These are phyloP conservation scores for Schwanniomyces yamadae DNA, from an alignment of 805 yeast genomes.

Conservation along the genomic window DNA sequence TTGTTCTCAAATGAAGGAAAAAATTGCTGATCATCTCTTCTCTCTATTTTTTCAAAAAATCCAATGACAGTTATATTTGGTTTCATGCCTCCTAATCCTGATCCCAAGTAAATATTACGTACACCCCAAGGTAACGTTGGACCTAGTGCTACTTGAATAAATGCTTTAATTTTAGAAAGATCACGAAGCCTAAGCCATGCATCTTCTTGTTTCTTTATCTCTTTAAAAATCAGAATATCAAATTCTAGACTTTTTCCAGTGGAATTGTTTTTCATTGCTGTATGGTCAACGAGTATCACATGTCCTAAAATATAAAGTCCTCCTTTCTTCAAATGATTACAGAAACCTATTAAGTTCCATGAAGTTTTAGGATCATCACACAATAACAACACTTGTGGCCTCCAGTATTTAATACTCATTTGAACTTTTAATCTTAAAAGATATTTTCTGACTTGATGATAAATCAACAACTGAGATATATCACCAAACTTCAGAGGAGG, in stretches of 20 bases:
- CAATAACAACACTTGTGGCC: slow-evolving; percentile 87
- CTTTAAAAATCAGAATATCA: slow-evolving; percentile 51
- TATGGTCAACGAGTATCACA: slow-evolving; percentile 62
- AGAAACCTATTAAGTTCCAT: slow-evolving; percentile 89
- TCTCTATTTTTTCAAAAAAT: slow-evolving; percentile 65
- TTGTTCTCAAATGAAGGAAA: slow-evolving; percentile 18
- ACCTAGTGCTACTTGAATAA: slow-evolving; percentile 88
- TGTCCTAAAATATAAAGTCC: slow-evolving; percentile 92
- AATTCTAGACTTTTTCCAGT: slow-evolving; percentile 45
- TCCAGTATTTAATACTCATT: slow-evolving; percentile 92
- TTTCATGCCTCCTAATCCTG: slow-evolving; percentile 98
- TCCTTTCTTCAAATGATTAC: slow-evolving; percentile 94
- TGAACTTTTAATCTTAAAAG: slow-evolving; percentile 79
- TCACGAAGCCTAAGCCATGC: slow-evolving; percentile 89
- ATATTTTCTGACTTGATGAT: slow-evolving; percentile 95
- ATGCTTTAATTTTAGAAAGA: slow-evolving; percentile 77
- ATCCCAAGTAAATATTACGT: slow-evolving; percentile 84
- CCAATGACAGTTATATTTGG: slow-evolving; percentile 95
- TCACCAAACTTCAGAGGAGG: slow-evolving; percentile 99
- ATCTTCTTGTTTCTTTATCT: slow-evolving; percentile 65
- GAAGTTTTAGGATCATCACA: slow-evolving; percentile 91
- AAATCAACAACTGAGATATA: slow-evolving; percentile 90
- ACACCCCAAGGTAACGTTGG: slow-evolving; percentile 94
- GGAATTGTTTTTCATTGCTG: slow-evolving; percentile 9
- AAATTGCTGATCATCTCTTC: slow-evolving; percentile 32